phyloP scores from a whole-genome alignment of 176 grass and related monocot species.

The Urochloa ruziziensis region DNA sequence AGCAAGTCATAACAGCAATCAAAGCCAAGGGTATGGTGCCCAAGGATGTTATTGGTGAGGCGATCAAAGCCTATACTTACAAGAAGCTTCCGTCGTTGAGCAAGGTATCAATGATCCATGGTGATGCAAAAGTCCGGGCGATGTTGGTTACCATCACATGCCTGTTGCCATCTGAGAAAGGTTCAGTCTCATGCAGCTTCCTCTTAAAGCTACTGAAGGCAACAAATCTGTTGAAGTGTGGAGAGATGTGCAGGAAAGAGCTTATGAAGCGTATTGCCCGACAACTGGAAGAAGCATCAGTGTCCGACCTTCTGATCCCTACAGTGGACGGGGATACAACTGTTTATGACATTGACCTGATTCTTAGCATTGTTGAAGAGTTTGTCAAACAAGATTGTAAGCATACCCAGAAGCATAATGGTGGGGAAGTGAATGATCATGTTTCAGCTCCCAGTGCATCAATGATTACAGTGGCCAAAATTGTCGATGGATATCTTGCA shows the following conservation, averaged over 20 bases:
- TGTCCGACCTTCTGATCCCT: conserved; percentile 87
- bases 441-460: conserved; percentile 52
- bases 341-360: conserved; percentile 82
- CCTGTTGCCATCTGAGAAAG: conserved; percentile 77
- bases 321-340: conserved; percentile 59
- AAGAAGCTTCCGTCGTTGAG: conserved; percentile 68
- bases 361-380: conserved; percentile 84
- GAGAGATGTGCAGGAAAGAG: conserved; percentile 75
- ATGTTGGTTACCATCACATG: conserved; percentile 83
- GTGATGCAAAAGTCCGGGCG: conserved; percentile 66
- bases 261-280: conserved; percentile 83
- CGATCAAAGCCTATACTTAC: conserved; percentile 88
- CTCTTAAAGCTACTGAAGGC: conserved; percentile 88
- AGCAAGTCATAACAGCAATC: conserved; percentile 70
- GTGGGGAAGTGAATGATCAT: conserved; percentile 46
- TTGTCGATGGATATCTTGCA: conserved; percentile 81
- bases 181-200: conserved; percentile 92
- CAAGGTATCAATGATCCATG: conserved; percentile 75
- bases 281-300: conserved; percentile 79
- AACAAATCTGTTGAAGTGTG: conserved; percentile 60
- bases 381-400: conserved; percentile 67
- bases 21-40: conserved; percentile 66
- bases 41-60: conserved; percentile 74
- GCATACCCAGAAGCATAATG: conserved; percentile 43
- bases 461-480: conserved; percentile 66